Percentiles rank a stretch among this genome's conserved stretches.
Evolutionary conservation across 164 flowering plant species (phyloP).

Genomic region (Umbilicus rupestris): DNA sequence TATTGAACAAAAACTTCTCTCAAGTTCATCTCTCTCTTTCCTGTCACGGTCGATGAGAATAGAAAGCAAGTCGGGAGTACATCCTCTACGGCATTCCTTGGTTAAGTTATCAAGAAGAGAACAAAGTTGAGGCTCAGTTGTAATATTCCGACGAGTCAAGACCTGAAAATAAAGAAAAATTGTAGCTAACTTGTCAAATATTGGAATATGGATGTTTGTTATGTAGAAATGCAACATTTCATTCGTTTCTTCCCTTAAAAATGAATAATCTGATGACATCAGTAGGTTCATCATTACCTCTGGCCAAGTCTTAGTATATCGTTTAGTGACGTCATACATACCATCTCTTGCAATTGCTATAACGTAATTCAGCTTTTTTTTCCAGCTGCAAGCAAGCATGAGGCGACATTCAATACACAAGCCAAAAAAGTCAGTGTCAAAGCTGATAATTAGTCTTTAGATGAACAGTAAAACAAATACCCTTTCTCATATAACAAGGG

Average conservation of each 20-base stretch:
- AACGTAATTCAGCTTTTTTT: constrained; percentile 63
- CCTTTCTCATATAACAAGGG: constrained; percentile 90
- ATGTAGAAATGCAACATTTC: background rate
- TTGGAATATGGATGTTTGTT: background rate
- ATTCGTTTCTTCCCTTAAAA: background rate
- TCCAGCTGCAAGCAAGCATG: constrained; percentile 45
- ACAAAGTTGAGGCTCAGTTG: constrained; percentile 43
- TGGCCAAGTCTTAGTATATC: constrained; percentile 94
- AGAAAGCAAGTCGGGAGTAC: constrained; percentile 33
- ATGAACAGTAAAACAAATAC: constrained; percentile 24
- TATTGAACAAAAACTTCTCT: constrained; percentile 31
- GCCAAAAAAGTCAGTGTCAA: background rate
- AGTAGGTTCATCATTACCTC: constrained; percentile 42
- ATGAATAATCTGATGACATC: background rate
- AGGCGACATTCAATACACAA: constrained; percentile 3
- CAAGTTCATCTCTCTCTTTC: constrained; percentile 49
- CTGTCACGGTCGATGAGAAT: constrained; percentile 53
- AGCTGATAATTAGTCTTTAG: background rate
- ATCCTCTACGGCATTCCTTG: constrained; percentile 42
- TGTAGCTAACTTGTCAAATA: background rate
- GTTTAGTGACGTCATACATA: constrained; percentile 86
- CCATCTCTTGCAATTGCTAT: constrained; percentile 84
- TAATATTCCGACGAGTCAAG: constrained; percentile 53
- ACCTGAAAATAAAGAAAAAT: constrained; percentile 35
- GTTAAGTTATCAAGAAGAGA: constrained; percentile 47